Conservation (phyloP, 164 flowering plant species). For the Vitis riparia region DNA sequence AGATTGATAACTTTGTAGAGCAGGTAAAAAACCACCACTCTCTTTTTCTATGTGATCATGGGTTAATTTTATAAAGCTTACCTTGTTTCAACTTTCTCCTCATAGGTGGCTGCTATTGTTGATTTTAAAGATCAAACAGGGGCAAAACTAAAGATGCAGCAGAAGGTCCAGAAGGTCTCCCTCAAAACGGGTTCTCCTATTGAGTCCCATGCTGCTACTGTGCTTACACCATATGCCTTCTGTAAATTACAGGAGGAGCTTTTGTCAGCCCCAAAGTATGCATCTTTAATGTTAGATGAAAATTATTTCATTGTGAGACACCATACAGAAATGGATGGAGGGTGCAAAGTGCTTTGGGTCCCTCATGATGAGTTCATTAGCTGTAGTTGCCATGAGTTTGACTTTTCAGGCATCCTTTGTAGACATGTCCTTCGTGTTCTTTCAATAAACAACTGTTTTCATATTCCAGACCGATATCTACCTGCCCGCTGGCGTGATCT, state of each 20-base stretch:
- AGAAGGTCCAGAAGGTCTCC: slow-evolving; percentile 46
- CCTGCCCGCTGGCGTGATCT: slow-evolving; percentile 62
- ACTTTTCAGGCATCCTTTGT: slow-evolving; percentile 76
- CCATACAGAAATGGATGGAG: slow-evolving; percentile 69
- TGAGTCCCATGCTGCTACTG: slow-evolving; percentile 75
- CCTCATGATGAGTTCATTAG: slow-evolving; percentile 57
- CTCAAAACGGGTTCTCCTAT: slow-evolving; percentile 83
- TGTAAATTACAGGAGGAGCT: slow-evolving; percentile 74
- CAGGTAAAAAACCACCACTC: slow-evolving; percentile 32
- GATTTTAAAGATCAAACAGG: slow-evolving; percentile 53
- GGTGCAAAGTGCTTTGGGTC: slow-evolving; percentile 65
- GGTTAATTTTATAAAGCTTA: neutral
- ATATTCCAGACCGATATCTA: slow-evolving; percentile 69
- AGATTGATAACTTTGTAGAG: slow-evolving; percentile 52
- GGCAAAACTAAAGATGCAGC: slow-evolving; percentile 51
- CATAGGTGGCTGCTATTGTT: slow-evolving; percentile 56
- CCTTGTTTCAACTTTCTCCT: slow-evolving; percentile 4
- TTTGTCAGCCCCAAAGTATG: slow-evolving; percentile 73
- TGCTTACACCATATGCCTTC: slow-evolving; percentile 81
- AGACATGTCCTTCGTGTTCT: slow-evolving; percentile 78
- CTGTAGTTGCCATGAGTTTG: slow-evolving; percentile 72
- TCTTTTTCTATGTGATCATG: too few relatives aligned
- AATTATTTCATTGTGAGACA: slow-evolving; percentile 68
- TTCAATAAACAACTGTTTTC: slow-evolving; percentile 76
- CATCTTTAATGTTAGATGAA: slow-evolving; percentile 62